These are phyloP conservation scores for Tolypocladium cylindrosporum DNA, from an alignment of 2,329 filamentous ascomycete species.

Conservation along the genomic window DNA sequence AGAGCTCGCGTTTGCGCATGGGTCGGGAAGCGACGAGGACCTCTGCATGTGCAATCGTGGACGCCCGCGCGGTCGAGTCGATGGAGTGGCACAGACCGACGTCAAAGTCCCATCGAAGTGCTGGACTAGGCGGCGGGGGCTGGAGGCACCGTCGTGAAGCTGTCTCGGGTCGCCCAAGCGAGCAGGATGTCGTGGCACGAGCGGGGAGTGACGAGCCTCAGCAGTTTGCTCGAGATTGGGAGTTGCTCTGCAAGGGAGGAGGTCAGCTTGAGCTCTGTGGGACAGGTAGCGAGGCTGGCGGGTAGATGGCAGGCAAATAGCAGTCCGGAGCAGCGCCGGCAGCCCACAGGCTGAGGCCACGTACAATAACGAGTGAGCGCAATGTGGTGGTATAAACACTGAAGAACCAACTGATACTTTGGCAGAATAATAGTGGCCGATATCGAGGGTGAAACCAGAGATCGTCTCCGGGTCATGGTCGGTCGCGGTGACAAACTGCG, in stretches of 20 bases:
- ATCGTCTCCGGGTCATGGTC: constrained; percentile 7
- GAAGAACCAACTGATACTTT: constrained; percentile 28
- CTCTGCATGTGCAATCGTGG: constrained; percentile 11
- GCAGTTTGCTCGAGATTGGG: constrained; percentile 10
- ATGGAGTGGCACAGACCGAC: neutral
- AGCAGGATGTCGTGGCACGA: neutral
- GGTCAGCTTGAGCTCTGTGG: constrained; percentile 3
- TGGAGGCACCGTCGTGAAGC: neutral
- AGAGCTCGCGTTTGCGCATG: constrained; percentile 30
- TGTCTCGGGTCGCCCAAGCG: neutral
- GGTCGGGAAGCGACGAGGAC: constrained; percentile 14
- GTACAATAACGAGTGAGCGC: constrained; percentile 25
- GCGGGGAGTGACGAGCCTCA: constrained; percentile 7
- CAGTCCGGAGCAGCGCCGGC: neutral
- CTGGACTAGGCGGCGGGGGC: neutral
- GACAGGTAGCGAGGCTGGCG: neutral
- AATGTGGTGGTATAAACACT: constrained; percentile 21
- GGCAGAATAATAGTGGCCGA: constrained; percentile 26
- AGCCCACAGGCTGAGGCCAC: constrained; percentile 4
- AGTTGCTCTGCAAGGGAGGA: constrained; percentile 14
- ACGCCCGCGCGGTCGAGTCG: constrained; percentile 3
- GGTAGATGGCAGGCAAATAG: neutral
- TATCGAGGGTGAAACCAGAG: constrained; percentile 16
- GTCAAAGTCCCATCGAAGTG: constrained; percentile 3
- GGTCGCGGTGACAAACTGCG: constrained; percentile 11